Evolutionary conservation across 371 early-diverging fungal species (phyloP), one percentile per base, ranked within the genome.

Genomic region (Mucor lusitanicus): DNA sequence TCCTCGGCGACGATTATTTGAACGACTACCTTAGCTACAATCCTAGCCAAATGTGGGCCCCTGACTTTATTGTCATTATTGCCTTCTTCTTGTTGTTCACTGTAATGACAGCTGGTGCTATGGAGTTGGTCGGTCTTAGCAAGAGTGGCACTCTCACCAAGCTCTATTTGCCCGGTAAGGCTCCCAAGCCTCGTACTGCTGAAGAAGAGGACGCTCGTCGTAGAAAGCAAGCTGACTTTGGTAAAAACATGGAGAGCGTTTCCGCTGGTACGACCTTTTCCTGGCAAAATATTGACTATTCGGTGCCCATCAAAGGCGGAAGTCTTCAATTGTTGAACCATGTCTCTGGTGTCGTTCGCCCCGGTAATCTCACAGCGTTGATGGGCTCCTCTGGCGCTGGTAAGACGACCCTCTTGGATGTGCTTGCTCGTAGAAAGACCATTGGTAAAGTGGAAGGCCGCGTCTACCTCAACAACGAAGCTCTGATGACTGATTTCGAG

Each of bases 341-440:
- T 46, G 73, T 90, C 39, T 71, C 71, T 65, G 82, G 85, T 40
- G 81, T 87, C 42, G 84, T 85, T 39, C 77, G 85, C 55, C 87
- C 88, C 54, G 76, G 87, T 35, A 77, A 89, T 60, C 79, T 92
- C 76, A 87, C 89, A 8, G 97, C 95, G 11, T 75, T 96, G n/a
- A 90, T 96, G 91, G 95, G 95, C 25, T 85, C 91, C 6, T 90
- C 91, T 35, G 95, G 95, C 68, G 91, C 93, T 17, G 97, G 97
- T 64, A 97, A 97, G 76, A 92, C 95, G 0, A 93, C 95, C 12
- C 84, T 96, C 3, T 72, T 95, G 73, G 96, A 97, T 80, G 85
- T 94, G 1, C 78, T 92, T 15, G 88, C 93, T 44, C 86, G 87
- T 74, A 88, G 93, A 69, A 92, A 92, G 82, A 92, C 90, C 23